These are phyloP conservation scores for Geotrichum restrictum DNA, from an alignment of 1,139 yeast species.

Conservation along the genomic window DNA sequence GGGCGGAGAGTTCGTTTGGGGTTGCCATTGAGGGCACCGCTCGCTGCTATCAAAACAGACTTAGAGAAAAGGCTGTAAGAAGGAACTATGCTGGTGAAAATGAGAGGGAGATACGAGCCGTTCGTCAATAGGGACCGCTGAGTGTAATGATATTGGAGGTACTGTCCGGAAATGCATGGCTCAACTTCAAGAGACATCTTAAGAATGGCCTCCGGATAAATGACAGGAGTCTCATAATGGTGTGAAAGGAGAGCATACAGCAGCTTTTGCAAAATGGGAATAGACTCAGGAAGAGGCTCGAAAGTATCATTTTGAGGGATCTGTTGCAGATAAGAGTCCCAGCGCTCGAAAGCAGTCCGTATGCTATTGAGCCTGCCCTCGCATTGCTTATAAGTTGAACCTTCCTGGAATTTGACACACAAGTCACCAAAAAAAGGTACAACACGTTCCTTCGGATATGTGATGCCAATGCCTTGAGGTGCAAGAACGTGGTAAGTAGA, in stretches of 20 bases:
- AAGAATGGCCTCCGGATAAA: slow-evolving; percentile 34
- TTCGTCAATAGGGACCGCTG: slow-evolving; percentile 49
- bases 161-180: slow-evolving; percentile 45
- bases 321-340: slow-evolving; percentile 64
- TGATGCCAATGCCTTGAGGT: slow-evolving; percentile 80
- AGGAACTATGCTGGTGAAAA: slow-evolving; percentile 55
- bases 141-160: slow-evolving; percentile 41
- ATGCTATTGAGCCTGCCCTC: slow-evolving; percentile 66
- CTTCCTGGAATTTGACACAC: slow-evolving; percentile 41
- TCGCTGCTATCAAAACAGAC: slow-evolving; percentile 42
- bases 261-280: slow-evolving; percentile 36
- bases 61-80: slow-evolving; percentile 54
- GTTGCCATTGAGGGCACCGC: slow-evolving; percentile 18
- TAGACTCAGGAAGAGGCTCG: slow-evolving; percentile 33
- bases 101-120: slow-evolving; percentile 58
- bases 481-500: slow-evolving; percentile 72
- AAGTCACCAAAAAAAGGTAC: slow-evolving; percentile 92
- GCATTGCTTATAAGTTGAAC: slow-evolving; percentile 52
- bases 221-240: slow-evolving; percentile 31
- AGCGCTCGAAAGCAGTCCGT: slow-evolving; percentile 69
- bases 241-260: slow-evolving; percentile 38
- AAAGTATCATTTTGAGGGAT: slow-evolving; percentile 42
- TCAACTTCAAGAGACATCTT: slow-evolving; percentile 46
- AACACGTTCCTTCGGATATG: slow-evolving; percentile 71
- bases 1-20: slow-evolving; percentile 24